Conservation (phyloP, 2,329 filamentous ascomycete species). For the Beauveria sp. region DNA sequence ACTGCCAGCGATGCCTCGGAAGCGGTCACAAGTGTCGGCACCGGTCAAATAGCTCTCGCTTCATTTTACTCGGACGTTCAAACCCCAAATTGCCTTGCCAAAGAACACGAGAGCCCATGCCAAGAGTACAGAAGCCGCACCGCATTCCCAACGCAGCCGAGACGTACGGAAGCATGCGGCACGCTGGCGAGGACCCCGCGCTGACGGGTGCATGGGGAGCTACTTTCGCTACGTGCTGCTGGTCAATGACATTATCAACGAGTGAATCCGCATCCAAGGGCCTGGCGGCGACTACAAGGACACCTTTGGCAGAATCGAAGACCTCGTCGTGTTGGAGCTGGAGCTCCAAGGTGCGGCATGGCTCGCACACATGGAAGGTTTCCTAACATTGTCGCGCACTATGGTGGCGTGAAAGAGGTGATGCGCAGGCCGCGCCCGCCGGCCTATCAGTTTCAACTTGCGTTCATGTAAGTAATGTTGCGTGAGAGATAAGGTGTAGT, state of each 20-base stretch:
- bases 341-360: background rate
- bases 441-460: background rate
- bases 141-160: background rate
- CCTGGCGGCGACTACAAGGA: background rate
- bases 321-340: background rate
- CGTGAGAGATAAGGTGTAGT: too few relatives aligned
- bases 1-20: background rate
- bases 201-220: background rate
- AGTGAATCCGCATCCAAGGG: background rate
- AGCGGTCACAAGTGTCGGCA: background rate
- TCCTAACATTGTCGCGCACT: background rate
- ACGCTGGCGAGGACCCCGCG: background rate
- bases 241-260: background rate
- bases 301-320: background rate
- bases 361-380: background rate
- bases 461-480: background rate
- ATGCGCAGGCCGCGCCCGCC: background rate
- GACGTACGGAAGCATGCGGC: background rate
- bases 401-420: background rate
- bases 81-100: background rate
- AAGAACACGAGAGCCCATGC: too few relatives aligned
- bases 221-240: background rate
- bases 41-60: background rate
- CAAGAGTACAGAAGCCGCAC: background rate
- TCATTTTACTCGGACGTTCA: too few relatives aligned